Base-by-base conservation (phyloP, 352 stramenopile genomes). In the Globisporangium megalacanthum region DNA sequence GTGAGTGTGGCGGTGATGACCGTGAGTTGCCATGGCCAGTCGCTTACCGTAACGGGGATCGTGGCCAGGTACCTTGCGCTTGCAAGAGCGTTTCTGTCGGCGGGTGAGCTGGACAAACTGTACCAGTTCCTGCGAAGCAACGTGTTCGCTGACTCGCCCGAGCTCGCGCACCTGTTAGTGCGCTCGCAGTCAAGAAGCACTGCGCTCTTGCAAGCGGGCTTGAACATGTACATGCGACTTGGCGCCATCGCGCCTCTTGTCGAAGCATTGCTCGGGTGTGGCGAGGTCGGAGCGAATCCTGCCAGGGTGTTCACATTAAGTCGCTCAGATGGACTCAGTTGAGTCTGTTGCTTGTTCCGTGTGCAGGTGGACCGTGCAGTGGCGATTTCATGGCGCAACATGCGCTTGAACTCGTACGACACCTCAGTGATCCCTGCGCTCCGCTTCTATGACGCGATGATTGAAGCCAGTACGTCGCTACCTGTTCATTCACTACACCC, bases 191-290 rank as follows among this genome's bases (percentile, higher is more conserved):
- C 60, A 22, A 56, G 37, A 1, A 60, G 73, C 33, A 53, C 54
- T 46, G 66, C 56, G 0, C 51, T 90, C 19, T 67, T 81, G 51
- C 80, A 90, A 68, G 56, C 85, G 11, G 78, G 74, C 0, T 36
- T 88, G 55, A 76, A 88, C 37, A 90, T 90, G 80, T 82, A 86
- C 51, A 84, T 71, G 42, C 76, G 78, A 0, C 54, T 90, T 4
- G 70, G 73, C 6, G 71, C 72, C 4, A 73, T 78, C 49, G 61
- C 57, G 25, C 46, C 71, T 19, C 64, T 89, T 37, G 60, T 92
- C 33, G 61, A 65, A 37, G 74, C 72, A 4, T 63, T 88, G 49
- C 66, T 92, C 52, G 61, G 74, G 17, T 35, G 70, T 6, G 76
- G 69, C 47, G 68, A 86, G 67, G 77, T 86, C 6, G 19, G 50